Evolutionary conservation across 352 stramenopile species (phyloP), one percentile per base, ranked within the genome.

Genomic region (Phytophthora uliginosa): DNA sequence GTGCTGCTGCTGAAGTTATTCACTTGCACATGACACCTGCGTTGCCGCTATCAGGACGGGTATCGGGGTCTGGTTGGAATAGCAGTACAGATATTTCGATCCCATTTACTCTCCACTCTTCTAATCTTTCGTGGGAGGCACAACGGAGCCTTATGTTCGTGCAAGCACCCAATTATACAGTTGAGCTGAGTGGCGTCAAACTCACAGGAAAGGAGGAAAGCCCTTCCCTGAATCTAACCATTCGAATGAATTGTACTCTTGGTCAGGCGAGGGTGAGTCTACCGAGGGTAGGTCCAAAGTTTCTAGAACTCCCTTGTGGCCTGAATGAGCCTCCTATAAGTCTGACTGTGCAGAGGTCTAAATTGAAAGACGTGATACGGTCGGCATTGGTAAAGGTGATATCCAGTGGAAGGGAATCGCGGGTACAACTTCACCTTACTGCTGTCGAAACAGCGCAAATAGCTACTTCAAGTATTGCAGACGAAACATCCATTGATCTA

Each of bases 71-170:
- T 58, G 17, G 24, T 45, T 71, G 48, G 62, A 63, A n/a, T 4
- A 60, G 59, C 4, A 59, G 45, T 20, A 52, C 42, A 13, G 53
- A 66, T 40, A 56, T 74, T 9, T 74, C 45, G 1, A 56, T 74
- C 47, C 60, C 60, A 18, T 66, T 57, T 59, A 61, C 36, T 15
- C 24, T 64, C 28, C 22, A 70, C 13, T 31, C 47, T 38, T 40
- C 26, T 24, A 2, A 42, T 33, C 57, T 53, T 52, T 12, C 31
- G 3, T 67, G 59, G 58, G 15, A 55, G 6, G 36, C 34, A 34
- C 26, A 56, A 42, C 26, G 26, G 12, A 53, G n/a, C 9, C 18
- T 56, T 20, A 24, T 61, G 38, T 26, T 61, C n/a, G 9, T 59
- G 38, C 56, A 54, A 66, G 31, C 47, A 38, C 17, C 55, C 24